Conservation (phyloP, 345 rosid species). For the Hypericum androsaemum region DNA sequence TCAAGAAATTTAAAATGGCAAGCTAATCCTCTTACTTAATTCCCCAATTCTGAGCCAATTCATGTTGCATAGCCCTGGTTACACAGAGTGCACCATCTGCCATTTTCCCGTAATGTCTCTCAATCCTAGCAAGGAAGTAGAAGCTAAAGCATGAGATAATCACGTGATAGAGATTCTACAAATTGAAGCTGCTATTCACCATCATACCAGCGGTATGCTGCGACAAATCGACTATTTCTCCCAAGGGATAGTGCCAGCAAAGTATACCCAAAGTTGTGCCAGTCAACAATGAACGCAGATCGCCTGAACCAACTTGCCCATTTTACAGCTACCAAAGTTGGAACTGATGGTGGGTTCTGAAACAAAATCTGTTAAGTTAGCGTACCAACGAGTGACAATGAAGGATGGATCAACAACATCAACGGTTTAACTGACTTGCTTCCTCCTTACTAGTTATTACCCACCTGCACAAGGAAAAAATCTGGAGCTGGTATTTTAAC, state of each 20-base stretch:
- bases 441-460: neutral
- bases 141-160: slow-evolving; percentile 10
- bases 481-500: slow-evolving; percentile 66
- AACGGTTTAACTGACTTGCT: too few relatives aligned
- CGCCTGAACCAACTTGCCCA: slow-evolving; percentile 80
- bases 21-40: slow-evolving; percentile 53
- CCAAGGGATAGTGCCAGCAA: slow-evolving; percentile 82
- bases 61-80: slow-evolving; percentile 95
- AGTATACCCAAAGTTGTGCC: slow-evolving; percentile 98
- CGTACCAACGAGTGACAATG: neutral
- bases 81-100: slow-evolving; percentile 85
- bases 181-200: slow-evolving; percentile 9
- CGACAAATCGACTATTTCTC: slow-evolving; percentile 62
- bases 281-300: slow-evolving; percentile 69
- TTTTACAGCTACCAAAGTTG: slow-evolving; percentile 73
- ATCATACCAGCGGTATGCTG: slow-evolving; percentile 69
- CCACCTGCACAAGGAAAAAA: slow-evolving; percentile 80
- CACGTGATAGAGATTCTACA: neutral
- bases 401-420: too few relatives aligned
- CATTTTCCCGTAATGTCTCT: slow-evolving; percentile 74
- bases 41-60: slow-evolving; percentile 91
- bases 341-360: slow-evolving; percentile 96
- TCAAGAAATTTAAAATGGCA: slow-evolving; percentile 14
- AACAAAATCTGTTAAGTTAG: slow-evolving; percentile 3
- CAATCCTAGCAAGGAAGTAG: slow-evolving; percentile 48